phyloP scores from a whole-genome alignment of 352 stramenopile genomes.

The Pythium scleroteichum region DNA sequence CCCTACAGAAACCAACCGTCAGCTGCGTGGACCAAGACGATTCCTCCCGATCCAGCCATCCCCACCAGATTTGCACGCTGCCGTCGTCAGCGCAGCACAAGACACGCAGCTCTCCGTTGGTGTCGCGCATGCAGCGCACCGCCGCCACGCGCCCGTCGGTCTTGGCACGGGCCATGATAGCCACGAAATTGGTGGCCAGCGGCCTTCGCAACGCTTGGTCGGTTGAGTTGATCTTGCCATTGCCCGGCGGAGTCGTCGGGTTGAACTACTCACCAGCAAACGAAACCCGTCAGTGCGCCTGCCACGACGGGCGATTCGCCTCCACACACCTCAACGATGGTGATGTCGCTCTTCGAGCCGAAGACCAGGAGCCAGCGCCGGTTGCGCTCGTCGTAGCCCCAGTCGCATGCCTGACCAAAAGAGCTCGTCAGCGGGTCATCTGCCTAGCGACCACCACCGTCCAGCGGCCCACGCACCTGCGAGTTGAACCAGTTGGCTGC shows the following conservation, averaged over 20 bases:
- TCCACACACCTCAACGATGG: slow-evolving; percentile 56
- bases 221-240: neutral
- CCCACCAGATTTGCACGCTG: slow-evolving; percentile 71
- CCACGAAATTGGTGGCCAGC: slow-evolving; percentile 35
- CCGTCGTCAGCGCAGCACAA: slow-evolving; percentile 70
- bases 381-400: slow-evolving; percentile 36
- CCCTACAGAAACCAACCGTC: slow-evolving; percentile 29
- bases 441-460: too few relatives aligned
- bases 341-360: slow-evolving; percentile 60
- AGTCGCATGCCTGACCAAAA: slow-evolving; percentile 58
- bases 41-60: too few relatives aligned
- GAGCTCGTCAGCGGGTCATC: too few relatives aligned
- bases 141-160: slow-evolving; percentile 64
- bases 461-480: slow-evolving; percentile 40
- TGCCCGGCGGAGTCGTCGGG: neutral
- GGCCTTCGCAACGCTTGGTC: slow-evolving; percentile 21
- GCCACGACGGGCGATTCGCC: neutral
- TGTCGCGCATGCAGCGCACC: slow-evolving; percentile 47
- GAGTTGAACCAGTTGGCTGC: slow-evolving; percentile 83
- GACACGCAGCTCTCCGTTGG: slow-evolving; percentile 35
- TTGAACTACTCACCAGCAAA: slow-evolving; percentile 19
- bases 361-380: slow-evolving; percentile 51
- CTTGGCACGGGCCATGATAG: slow-evolving; percentile 51
- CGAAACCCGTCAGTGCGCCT: neutral
- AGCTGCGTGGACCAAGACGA: neutral